Evolutionary conservation across 768 basidiomycete genomes (phyloP).

Genomic region (Lepiota brunneoincarnata): DNA sequence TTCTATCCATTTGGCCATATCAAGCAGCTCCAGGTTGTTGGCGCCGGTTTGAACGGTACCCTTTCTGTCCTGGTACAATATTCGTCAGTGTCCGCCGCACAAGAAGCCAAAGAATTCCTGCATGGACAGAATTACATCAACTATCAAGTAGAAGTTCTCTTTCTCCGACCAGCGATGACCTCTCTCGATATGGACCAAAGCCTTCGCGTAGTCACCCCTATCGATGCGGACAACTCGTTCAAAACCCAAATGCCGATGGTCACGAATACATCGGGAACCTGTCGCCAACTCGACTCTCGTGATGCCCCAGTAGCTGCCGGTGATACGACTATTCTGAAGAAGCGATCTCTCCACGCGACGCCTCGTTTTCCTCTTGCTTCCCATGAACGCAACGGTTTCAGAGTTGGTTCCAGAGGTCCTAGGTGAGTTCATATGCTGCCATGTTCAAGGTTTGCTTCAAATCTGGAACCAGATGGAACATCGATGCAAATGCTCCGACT

Average conservation of each 20-base stretch:
- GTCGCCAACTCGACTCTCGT: background rate
- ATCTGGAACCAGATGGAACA: background rate
- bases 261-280: background rate
- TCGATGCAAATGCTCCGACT: background rate
- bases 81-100: constrained; percentile 46
- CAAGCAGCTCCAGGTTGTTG: constrained; percentile 55
- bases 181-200: constrained; percentile 2
- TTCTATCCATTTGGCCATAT: constrained; percentile 71
- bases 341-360: constrained; percentile 7
- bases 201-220: background rate
- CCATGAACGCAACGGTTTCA: background rate
- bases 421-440: background rate
- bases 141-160: constrained; percentile 33
- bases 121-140: constrained; percentile 62
- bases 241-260: background rate
- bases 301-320: background rate
- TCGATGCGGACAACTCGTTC: background rate
- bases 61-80: constrained; percentile 68
- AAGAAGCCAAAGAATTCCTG: constrained; percentile 62
- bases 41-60: constrained; percentile 35
- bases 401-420: background rate
- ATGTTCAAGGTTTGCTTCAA: background rate
- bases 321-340: background rate
- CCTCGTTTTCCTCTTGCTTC: background rate
- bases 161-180: constrained; percentile 22